A percentile compares a stretch with the other conserved stretches of the same genome.
Evolutionary conservation across 2,329 filamentous ascomycete genomes (phyloP).

Genomic region (Phoma herbarum): DNA sequence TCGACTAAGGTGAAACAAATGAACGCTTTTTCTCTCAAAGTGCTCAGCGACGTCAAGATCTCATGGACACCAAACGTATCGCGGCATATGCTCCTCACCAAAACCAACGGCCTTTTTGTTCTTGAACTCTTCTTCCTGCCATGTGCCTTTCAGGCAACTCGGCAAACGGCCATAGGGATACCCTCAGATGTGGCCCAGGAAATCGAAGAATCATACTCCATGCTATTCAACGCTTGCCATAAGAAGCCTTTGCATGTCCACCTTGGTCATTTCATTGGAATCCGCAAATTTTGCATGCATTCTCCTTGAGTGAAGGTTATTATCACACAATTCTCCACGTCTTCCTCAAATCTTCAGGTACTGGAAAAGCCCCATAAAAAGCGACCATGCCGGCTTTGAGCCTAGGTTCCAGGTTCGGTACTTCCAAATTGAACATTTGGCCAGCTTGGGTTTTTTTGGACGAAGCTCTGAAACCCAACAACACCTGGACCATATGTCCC

Average conservation of each 20-base stretch:
- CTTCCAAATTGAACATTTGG: conserved; percentile 31
- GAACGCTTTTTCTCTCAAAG: conserved; percentile 30
- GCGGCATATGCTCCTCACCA: conserved; percentile 27
- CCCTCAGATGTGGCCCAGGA: conserved; percentile 25
- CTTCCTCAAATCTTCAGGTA: too few relatives aligned
- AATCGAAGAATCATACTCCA: conserved; percentile 31
- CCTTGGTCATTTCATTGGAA: conserved; percentile 13
- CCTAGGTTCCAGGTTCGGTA: conserved; percentile 22
- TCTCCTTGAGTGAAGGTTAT: too few relatives aligned
- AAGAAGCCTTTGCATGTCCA: conserved; percentile 15
- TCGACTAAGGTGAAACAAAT: conserved; percentile 26
- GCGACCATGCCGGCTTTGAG: conserved; percentile 30
- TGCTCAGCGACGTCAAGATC: conserved; percentile 28
- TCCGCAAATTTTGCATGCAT: too few relatives aligned
- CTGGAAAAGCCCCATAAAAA: conserved; percentile 35
- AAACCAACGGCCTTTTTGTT: conserved; percentile 19
- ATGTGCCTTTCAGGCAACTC: conserved; percentile 22
- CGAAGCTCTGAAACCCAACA: conserved; percentile 35
- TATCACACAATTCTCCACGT: too few relatives aligned
- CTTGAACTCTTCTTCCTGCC: conserved; percentile 32
- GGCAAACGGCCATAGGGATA: too few relatives aligned
- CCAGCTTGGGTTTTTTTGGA: conserved; percentile 28
- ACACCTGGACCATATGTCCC: conserved; percentile 27
- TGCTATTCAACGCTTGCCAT: conserved; percentile 33
- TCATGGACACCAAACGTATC: conserved; percentile 34